Base-by-base conservation (phyloP, 345 rosid species). In the Citrus sp. region DNA sequence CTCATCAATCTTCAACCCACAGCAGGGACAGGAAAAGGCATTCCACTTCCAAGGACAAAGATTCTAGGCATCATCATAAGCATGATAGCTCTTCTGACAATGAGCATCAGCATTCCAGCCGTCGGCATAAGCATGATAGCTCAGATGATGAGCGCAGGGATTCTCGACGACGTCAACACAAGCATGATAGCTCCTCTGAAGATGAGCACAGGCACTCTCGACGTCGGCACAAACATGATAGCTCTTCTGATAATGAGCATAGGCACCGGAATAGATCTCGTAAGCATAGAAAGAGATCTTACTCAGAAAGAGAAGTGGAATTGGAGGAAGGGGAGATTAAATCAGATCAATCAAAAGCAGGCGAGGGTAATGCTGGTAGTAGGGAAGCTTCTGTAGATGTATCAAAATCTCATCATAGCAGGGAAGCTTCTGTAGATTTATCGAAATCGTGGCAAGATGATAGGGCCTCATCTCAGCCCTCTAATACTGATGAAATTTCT, bases 321-420 rank as follows among this genome's bases (percentile, higher is more conserved):
- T 76, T 89, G 83, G 97, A 87, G 87, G 95, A 87, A 83, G 93
- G 90, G 49, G 91, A 85, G 88, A 86, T 86, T 51, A 89, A 86
- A 86, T 82, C 91, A 27, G 91, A 86, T 79, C 89, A 90, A 69
- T 87, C 90, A 1, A 92, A 88, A 79, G 86, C 64, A 5, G 81
- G 85, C 7, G 89, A 82, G 65, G 82, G 81, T 51, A 75, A 70
- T 60, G 76, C 71, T 71, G 82, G 65, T 60, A 75, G 83, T 24
- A 79, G 90, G 71, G 93, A 86, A 79, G 84, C 91, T 49, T 89
- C 84, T 4, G 79, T 77, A 7, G 80, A 72, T 42, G 27, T 76
- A n/a, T 73, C 87, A 40, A 85, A 67, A 71, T 72, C 82, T 1
- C 55, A 80, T 28, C 70, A 30, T 27, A 60, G 67, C 55, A 77